Conservation (phyloP, 2,329 filamentous ascomycete species). For the Neoascochyta sp. region DNA sequence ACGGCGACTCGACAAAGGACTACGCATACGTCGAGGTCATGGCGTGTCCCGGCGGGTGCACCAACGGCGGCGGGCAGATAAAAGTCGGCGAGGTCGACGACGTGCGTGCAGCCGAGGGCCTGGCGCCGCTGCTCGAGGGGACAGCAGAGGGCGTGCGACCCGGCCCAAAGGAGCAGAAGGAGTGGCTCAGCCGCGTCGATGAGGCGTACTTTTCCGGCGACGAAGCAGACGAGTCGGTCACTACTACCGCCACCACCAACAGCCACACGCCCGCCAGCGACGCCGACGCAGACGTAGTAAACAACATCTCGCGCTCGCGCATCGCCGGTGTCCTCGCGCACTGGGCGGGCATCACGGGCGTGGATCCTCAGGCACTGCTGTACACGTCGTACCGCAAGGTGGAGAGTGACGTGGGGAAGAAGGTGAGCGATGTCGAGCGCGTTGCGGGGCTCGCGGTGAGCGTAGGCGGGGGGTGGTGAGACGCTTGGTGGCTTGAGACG, state of each 20-base stretch:
- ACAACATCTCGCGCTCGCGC: slow-evolving; percentile 62
- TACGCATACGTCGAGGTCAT: slow-evolving; percentile 97
- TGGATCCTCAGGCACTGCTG: slow-evolving; percentile 67
- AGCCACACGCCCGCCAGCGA: too few relatives aligned
- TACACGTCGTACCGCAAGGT: slow-evolving; percentile 90
- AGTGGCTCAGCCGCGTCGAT: slow-evolving; percentile 50
- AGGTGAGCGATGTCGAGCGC: slow-evolving; percentile 66
- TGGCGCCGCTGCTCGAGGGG: slow-evolving; percentile 11
- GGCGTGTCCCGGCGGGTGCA: slow-evolving; percentile 98
- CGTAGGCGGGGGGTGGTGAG: slow-evolving; percentile 95
- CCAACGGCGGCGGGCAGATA: slow-evolving; percentile 93
- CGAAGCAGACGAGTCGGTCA: slow-evolving; percentile 33
- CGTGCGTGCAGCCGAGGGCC: slow-evolving; percentile 32
- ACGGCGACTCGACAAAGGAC: slow-evolving; percentile 60
- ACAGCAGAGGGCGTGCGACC: slow-evolving; percentile 47
- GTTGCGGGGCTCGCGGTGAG: slow-evolving; percentile 87
- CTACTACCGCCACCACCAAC: slow-evolving; percentile 6
- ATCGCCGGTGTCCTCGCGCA: slow-evolving; percentile 67
- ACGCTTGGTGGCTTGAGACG: too few relatives aligned
- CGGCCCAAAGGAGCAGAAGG: slow-evolving; percentile 76
- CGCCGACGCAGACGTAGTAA: slow-evolving; percentile 41
- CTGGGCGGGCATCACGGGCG: slow-evolving; percentile 70
- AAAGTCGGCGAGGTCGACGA: slow-evolving; percentile 73
- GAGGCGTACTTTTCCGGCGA: slow-evolving; percentile 85
- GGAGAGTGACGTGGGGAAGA: slow-evolving; percentile 82